Evolutionary conservation across 2,329 filamentous ascomycete genomes (phyloP).

Genomic region (Pseudogymnoascus sp.): DNA sequence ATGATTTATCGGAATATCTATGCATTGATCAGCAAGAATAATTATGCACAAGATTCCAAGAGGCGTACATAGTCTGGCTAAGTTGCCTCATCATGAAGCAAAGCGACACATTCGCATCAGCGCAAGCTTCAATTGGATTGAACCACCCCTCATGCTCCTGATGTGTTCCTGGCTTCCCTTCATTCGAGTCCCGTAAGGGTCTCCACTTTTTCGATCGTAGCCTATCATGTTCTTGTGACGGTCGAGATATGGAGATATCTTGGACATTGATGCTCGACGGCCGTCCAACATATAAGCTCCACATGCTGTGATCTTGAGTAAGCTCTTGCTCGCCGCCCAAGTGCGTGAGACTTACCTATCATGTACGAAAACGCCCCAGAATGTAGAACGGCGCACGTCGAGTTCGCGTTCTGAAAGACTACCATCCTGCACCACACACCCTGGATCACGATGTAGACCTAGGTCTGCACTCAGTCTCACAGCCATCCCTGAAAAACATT

Average conservation of each 20-base stretch:
- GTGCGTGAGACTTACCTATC: slow-evolving; percentile 6
- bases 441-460: slow-evolving; percentile 11
- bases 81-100: slow-evolving; percentile 13
- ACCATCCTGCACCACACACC: background rate
- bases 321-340: background rate
- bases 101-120: slow-evolving; percentile 10
- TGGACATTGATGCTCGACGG: slow-evolving; percentile 9
- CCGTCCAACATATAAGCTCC: slow-evolving; percentile 11
- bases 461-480: slow-evolving; percentile 11
- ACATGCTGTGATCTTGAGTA: slow-evolving; percentile 9
- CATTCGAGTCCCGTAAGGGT: background rate
- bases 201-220: background rate
- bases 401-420: slow-evolving; percentile 7
- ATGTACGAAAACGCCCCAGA: slow-evolving; percentile 12
- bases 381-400: slow-evolving; percentile 10
- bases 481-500: slow-evolving; percentile 11
- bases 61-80: slow-evolving; percentile 9
- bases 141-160: background rate
- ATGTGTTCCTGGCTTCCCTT: background rate
- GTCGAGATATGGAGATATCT: slow-evolving; percentile 11
- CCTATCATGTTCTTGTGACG: background rate
- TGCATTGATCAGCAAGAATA: background rate
- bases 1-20: slow-evolving; percentile 9
- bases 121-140: slow-evolving; percentile 10
- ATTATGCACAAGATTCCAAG: background rate